Evolutionary conservation across 2,329 filamentous ascomycete genomes (phyloP), one percentile per base, ranked within the genome.

Genomic region (Phyllosticta capitalensis): DNA sequence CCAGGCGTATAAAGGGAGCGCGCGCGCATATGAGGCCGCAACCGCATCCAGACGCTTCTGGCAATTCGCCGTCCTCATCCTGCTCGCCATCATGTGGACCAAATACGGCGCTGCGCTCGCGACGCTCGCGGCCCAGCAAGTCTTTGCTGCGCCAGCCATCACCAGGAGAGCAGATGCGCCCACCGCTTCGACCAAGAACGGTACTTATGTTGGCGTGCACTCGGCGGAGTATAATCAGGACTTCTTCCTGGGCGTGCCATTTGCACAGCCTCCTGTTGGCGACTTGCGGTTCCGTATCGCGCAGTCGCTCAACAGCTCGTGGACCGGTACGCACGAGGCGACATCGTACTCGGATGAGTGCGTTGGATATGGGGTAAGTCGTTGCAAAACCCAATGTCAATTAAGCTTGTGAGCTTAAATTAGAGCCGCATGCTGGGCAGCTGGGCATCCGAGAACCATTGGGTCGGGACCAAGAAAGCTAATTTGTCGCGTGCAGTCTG

Each of bases 271-370:
- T 28, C 81, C 81, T 0, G 69, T 78, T 22, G 78, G 79, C 0
- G 69, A 77, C 58, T 72, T 84, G 53, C 78, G 84, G 4, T 84
- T 85, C 63, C 72, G 73, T 0, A 64, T 77, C 1, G 81, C 83
- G 0, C 74, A 79, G 61, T 68, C 77, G 0, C 66, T 84, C 24
- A 78, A 83, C 62, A 66, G 67, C 6, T 72, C 72, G 3, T 79
- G 71, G 66, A 70, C 71, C 50, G 74, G 71, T 19, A 71, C 70
- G 0, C 65, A 70, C 2, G 56, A 70, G 22, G 76, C 76, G 1
- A 75, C 70, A 14, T 64, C 68, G 57, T 79, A 79, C 63, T 73
- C 75, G 5, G 66, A 71, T 49, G 67, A 69, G 28, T 77, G 75
- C 61, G 73, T 76, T 19, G 75, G 75, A 56, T 76, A 73, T 59